These are phyloP conservation scores for Pseudonitzschia delicatissima DNA, from an alignment of 108 stramenopile species.

Conservation along the genomic window DNA sequence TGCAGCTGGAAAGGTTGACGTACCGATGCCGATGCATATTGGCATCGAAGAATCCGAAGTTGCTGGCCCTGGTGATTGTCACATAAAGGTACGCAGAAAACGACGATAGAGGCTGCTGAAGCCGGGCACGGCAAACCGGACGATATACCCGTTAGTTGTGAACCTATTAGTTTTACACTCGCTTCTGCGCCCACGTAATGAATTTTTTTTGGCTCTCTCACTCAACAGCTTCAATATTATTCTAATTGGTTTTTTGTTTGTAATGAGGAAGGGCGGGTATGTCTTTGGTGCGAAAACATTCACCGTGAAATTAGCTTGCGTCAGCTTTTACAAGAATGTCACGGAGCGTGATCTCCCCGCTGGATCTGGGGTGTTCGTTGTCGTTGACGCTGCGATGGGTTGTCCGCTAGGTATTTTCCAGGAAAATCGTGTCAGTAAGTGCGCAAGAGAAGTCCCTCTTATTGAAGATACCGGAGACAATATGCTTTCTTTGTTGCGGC, in stretches of 20 bases:
- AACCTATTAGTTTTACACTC: no score
- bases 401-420: constrained; percentile 88
- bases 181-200: no score
- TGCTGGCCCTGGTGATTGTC: constrained; percentile 76
- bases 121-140: no score
- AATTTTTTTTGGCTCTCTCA: no score
- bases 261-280: constrained; percentile 74
- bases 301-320: constrained; percentile 89
- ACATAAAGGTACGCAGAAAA: no score
- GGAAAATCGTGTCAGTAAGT: constrained; percentile 83
- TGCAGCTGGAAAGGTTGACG: constrained; percentile 90
- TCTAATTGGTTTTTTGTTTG: no score
- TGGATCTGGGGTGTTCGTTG: constrained; percentile 88
- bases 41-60: constrained; percentile 78
- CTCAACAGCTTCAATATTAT: no score
- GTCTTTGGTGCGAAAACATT: constrained; percentile 77
- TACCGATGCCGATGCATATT: constrained; percentile 96
- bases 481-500: no score
- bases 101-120: no score
- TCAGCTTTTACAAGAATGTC: constrained; percentile 90
- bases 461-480: no score
- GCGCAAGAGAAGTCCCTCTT: not conserved
- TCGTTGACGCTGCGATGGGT: constrained; percentile 89
- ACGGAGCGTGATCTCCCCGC: constrained; percentile 76
- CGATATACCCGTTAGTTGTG: no score